Conservation (phyloP, 2,329 filamentous ascomycete species). For the Helminthosporium solani region DNA sequence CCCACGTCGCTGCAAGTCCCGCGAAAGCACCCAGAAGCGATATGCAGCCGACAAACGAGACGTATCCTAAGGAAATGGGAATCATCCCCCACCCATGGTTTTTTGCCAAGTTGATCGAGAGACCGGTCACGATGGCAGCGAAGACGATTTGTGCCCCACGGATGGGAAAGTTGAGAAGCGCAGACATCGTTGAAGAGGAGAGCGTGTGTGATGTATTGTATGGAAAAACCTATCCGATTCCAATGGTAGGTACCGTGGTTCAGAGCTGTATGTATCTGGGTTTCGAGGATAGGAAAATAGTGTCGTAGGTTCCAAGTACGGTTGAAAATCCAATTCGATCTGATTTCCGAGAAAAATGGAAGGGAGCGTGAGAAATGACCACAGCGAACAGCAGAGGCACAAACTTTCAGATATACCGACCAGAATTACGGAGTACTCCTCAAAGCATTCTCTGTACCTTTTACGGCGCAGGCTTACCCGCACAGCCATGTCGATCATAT, state of each 20-base stretch:
- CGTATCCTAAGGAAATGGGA: slow-evolving; percentile 14
- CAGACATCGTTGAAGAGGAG: not conserved
- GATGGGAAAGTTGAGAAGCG: slow-evolving; percentile 15
- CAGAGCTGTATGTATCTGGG: too few relatives aligned
- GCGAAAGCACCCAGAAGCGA: slow-evolving; percentile 18
- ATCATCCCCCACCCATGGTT: slow-evolving; percentile 15
- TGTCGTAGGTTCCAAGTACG: too few relatives aligned
- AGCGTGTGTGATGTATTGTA: not conserved
- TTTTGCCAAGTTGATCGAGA: slow-evolving; percentile 20
- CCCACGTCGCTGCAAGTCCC: slow-evolving; percentile 17
- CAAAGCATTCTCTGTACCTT: too few relatives aligned
- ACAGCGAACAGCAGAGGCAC: too few relatives aligned
- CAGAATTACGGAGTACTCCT: too few relatives aligned
- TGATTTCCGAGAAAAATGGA: too few relatives aligned
- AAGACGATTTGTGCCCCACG: slow-evolving; percentile 24
- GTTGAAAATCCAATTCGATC: too few relatives aligned
- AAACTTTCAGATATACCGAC: too few relatives aligned
- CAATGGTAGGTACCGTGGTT: too few relatives aligned
- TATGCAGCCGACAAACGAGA: slow-evolving; percentile 18
- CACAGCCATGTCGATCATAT: not conserved
- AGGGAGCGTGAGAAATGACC: too few relatives aligned
- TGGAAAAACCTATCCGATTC: not conserved
- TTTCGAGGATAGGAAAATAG: too few relatives aligned
- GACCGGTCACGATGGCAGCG: slow-evolving; percentile 21
- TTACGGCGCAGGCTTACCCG: not conserved